phyloP scores from a whole-genome alignment of 805 yeast species.

The Kodamaea jinghongensis region DNA sequence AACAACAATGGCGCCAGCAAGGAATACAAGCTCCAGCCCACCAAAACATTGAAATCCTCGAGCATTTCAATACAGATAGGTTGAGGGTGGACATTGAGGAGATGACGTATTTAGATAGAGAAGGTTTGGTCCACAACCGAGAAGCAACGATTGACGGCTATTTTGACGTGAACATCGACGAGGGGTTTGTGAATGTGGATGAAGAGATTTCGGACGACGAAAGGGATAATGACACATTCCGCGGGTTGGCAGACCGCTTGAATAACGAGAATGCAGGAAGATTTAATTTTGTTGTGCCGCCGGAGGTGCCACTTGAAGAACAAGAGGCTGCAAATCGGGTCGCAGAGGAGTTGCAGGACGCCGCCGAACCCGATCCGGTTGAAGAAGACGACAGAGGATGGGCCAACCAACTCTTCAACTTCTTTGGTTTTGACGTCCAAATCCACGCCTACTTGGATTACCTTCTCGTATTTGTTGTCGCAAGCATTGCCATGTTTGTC shows the following conservation, averaged over 20 bases:
- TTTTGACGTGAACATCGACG: background rate
- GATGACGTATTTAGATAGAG: too few relatives aligned
- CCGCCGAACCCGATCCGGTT: background rate
- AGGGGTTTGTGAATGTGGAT: background rate
- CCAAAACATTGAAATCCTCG: too few relatives aligned
- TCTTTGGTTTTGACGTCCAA: conserved; percentile 29
- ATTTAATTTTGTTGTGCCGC: background rate
- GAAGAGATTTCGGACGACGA: background rate
- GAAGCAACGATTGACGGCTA: background rate
- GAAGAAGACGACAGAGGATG: conserved; percentile 1
- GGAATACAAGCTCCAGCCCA: too few relatives aligned
- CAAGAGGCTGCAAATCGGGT: background rate
- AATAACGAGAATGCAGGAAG: conserved; percentile 1
- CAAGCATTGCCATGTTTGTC: conserved; percentile 30
- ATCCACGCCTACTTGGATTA: conserved; percentile 17
- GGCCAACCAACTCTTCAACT: conserved; percentile 26
- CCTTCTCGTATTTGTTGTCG: conserved; percentile 32
- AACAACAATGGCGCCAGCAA: too few relatives aligned
- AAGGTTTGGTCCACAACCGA: background rate
- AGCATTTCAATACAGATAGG: too few relatives aligned
- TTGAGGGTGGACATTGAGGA: too few relatives aligned
- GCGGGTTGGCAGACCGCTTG: conserved; percentile 1
- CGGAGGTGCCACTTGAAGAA: background rate
- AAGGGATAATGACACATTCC: background rate
- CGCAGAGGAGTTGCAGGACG: background rate